Base-by-base conservation (phyloP, 148 eudicot species). In the Chenopodium suecicum region DNA sequence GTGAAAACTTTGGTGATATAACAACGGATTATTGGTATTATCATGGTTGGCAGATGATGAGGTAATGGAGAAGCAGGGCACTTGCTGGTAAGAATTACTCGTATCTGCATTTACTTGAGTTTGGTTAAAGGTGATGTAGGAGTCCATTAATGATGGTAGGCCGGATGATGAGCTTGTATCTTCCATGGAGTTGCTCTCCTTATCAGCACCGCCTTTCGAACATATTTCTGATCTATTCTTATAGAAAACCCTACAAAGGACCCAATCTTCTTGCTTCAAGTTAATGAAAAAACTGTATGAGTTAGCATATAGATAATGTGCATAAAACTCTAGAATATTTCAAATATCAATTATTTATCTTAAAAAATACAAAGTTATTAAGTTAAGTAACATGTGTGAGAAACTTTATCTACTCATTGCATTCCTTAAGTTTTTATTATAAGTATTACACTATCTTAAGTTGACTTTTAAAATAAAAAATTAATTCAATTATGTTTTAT, bases 31-130 rank as follows among this genome's bases (percentile, higher is more conserved):
- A 22, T 79, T 60, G 46, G 4, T 5, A 63, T 32, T 34, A 22
- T 13, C 69, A 85, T 41, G 85, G 79, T 54, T 78, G 16, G 47
- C 67, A 50, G 84, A 73, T 72, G 69, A 85, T 14, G 77, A 74
- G 16, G 75, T 50, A 81, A 81, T 90, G 91, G 93, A 90, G 93
- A 90, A 90, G 93, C 93, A 90, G 91, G 93, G 90, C 93, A 90
- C 91, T 84, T 90, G 93, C 90, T 81, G 86, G 80, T 84, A 75
- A 37, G 54, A 29, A 74, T 68, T 34, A 54, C 76, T 52, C 44
- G 44, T 37, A 69, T 62, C 63, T 12, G 80, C 52, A 75, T 71
- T 75, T 50, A 60, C 11, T 47, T 78, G 78, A 23, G 76, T 83
- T 78, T 88, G 88, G 84, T 84, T 86, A 70, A 89, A 89, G 32